Evolutionary conservation across 208 protist genomes (phyloP).

Genomic region (Crithidia thermophila): DNA sequence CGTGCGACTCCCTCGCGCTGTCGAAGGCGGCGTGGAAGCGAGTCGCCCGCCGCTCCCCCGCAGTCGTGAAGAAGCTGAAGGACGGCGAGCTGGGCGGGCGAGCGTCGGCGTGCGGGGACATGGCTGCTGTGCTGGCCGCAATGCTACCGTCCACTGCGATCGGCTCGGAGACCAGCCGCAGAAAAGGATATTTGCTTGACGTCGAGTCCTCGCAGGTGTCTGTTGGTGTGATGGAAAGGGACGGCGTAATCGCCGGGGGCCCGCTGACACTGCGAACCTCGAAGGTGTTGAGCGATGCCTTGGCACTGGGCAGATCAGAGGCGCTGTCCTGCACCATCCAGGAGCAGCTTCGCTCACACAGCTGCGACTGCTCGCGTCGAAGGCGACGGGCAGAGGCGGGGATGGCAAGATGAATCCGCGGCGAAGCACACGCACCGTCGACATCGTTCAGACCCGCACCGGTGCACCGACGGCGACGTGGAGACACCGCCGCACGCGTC

Average conservation of each 20-base stretch:
- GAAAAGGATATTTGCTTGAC: background rate
- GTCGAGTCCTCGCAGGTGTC: background rate
- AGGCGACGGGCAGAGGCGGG: background rate
- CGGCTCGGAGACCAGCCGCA: background rate
- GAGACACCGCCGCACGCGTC: background rate
- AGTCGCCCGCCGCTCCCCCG: background rate
- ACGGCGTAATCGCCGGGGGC: background rate
- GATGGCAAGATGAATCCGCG: conserved; percentile 8
- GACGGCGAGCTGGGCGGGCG: conserved; percentile 24
- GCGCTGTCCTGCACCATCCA: background rate
- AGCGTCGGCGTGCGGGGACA: background rate
- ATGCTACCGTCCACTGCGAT: background rate
- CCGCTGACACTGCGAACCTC: conserved; percentile 1
- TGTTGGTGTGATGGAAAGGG: background rate
- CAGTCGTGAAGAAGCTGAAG: conserved; percentile 26
- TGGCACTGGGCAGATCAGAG: background rate
- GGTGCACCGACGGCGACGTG: background rate
- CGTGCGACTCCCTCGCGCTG: conserved; percentile 1
- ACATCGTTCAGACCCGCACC: background rate
- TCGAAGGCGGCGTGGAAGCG: background rate
- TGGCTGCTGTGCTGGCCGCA: too few species aligned
- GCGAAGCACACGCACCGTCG: conserved; percentile 13
- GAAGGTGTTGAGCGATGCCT: background rate
- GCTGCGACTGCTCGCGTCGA: background rate
- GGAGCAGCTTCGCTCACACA: background rate